Evolutionary conservation across 2,329 filamentous ascomycete genomes (phyloP).

Genomic region (Alternaria arborescens): DNA sequence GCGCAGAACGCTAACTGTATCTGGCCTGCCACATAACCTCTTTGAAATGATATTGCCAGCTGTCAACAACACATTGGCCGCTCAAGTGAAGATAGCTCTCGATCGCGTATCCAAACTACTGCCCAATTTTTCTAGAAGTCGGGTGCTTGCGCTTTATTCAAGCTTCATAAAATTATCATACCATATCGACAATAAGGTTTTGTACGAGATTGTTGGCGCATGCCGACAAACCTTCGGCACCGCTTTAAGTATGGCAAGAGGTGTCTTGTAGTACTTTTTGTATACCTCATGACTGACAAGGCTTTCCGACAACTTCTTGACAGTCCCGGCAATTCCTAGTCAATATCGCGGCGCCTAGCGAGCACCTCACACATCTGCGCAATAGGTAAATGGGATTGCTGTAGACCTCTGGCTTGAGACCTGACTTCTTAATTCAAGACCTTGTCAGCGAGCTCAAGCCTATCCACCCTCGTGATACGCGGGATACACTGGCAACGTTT

Average conservation of each 20-base stretch:
- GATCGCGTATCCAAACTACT: conserved; percentile 3
- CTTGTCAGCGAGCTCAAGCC: background rate
- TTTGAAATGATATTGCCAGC: background rate
- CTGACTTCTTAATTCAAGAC: too few relatives aligned
- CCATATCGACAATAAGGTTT: background rate
- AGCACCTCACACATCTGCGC: background rate
- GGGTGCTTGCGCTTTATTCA: background rate
- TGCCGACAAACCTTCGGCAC: background rate
- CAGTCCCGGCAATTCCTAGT: background rate
- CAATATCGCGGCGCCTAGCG: background rate
- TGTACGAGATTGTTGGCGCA: background rate
- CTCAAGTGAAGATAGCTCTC: background rate
- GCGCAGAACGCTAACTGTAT: conserved; percentile 29
- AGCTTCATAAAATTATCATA: conserved; percentile 1
- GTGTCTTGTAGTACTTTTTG: background rate
- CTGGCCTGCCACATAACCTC: conserved; percentile 1
- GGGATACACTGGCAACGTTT: background rate
- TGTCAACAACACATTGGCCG: background rate
- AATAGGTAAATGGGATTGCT: background rate
- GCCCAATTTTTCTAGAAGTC: background rate
- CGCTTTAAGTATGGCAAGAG: background rate
- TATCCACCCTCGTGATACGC: background rate
- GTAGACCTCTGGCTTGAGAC: too few relatives aligned
- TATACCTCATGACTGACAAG: background rate
- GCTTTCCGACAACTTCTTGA: background rate